Conservation (phyloP, 2,329 filamentous ascomycete genomes). For the Magnaporthiopsis incrustans region DNA sequence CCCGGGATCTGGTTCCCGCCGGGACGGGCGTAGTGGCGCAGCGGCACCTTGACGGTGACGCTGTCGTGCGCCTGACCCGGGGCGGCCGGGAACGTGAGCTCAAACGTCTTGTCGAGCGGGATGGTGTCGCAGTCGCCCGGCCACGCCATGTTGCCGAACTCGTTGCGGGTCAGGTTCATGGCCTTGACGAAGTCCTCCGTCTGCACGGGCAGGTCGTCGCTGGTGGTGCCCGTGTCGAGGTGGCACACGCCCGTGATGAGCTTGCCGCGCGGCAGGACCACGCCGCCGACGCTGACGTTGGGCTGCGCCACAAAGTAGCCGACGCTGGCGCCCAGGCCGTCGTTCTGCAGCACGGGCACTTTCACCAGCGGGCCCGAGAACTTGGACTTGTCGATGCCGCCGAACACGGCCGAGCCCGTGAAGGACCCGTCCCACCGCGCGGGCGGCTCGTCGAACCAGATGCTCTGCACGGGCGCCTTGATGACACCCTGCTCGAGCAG, state of each 20-base stretch:
- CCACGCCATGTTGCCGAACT: constrained; percentile 16
- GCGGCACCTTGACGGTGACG: constrained; percentile 21
- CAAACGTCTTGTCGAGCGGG: constrained; percentile 18
- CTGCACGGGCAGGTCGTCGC: constrained; percentile 17
- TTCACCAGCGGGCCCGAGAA: constrained; percentile 23
- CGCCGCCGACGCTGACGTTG: constrained; percentile 16
- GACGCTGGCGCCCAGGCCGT: constrained; percentile 3
- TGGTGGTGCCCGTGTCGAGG: constrained; percentile 23
- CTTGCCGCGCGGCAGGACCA: constrained; percentile 4
- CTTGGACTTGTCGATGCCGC: constrained; percentile 25
- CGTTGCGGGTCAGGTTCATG: constrained; percentile 13
- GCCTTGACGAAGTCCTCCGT: constrained; percentile 15
- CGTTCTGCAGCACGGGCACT: constrained; percentile 13
- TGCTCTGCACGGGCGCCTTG: constrained; percentile 19
- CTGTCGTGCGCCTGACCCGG: constrained; percentile 15
- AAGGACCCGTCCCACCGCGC: constrained; percentile 16
- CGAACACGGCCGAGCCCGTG: constrained; percentile 23
- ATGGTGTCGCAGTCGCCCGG: constrained; percentile 22
- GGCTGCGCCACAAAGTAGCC: constrained; percentile 18
- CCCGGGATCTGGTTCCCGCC: constrained; percentile 10
- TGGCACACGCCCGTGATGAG: constrained; percentile 16
- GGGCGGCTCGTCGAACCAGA: constrained; percentile 26
- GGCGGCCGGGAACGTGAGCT: constrained; percentile 18
- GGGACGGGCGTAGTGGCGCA: constrained; percentile 23
- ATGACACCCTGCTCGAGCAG: constrained; percentile 21